Percentiles rank a stretch among this genome's conserved stretches.
Conservation (phyloP, 2,329 filamentous ascomycete genomes). For the Epichloe glyceriae region DNA sequence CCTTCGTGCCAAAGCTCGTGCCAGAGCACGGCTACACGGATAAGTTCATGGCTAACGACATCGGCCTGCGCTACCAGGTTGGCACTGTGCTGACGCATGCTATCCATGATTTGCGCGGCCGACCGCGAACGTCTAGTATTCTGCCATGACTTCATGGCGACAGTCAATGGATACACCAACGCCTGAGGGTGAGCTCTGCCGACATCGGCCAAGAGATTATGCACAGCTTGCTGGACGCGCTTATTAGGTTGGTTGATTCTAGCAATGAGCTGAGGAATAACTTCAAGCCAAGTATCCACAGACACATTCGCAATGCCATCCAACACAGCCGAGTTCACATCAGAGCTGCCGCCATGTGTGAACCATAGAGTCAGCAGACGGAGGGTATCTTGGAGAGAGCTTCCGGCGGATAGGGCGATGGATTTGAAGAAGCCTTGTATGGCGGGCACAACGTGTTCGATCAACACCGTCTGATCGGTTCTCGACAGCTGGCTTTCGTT, state of each 20-base stretch:
- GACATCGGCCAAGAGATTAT: constrained; percentile 83
- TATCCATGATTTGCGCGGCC: constrained; percentile 91
- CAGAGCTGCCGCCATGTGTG: constrained; percentile 72
- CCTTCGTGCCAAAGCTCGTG: constrained; percentile 99
- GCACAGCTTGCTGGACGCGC: constrained; percentile 78
- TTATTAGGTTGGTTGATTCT: constrained; percentile 93
- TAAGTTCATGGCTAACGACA: constrained; percentile 88
- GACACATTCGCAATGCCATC: constrained; percentile 87
- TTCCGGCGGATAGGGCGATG: constrained; percentile 80
- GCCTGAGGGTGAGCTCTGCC: constrained; percentile 92
- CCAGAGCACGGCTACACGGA: constrained; percentile 93
- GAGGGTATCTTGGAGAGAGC: constrained; percentile 89
- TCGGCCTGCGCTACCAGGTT: constrained; percentile 91
- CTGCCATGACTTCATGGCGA: constrained; percentile 89
- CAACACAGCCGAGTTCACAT: constrained; percentile 78
- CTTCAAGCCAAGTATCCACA: constrained; percentile 96
- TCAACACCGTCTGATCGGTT: constrained; percentile 52
- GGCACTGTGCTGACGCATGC: constrained; percentile 89
- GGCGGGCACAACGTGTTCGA: constrained; percentile 85
- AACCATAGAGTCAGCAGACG: constrained; percentile 93
- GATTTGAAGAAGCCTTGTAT: constrained; percentile 96
- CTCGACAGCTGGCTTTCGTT: constrained; percentile 37
- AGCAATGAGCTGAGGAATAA: constrained; percentile 93
- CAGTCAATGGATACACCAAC: constrained; percentile 89
- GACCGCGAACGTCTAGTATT: constrained; percentile 74